Base-by-base conservation (phyloP, 345 rosid genomes). In the Luvunga scandens region DNA sequence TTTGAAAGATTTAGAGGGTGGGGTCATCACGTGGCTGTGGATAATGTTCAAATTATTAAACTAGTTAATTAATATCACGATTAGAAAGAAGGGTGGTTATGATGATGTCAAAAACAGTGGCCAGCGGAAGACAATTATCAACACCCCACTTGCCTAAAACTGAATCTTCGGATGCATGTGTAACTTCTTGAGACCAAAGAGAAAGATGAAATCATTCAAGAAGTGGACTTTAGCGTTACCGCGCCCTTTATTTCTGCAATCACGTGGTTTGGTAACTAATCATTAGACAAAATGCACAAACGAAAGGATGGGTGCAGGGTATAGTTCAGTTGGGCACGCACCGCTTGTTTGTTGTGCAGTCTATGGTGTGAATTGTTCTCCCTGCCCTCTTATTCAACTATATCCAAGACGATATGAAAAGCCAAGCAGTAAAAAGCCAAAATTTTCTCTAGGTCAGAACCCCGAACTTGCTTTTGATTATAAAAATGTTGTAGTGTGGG, bases 181-280 rank as follows among this genome's bases (percentile, higher is more conserved):
- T 6, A 61, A 73, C 71, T 79, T 71, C 71, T 79, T 71, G 78
- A 80, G 74, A 79, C 50, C 12, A 73, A 63, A 42, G 21, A 14
- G 36, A 19, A 48, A 63, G 22, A 45, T 21, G 62, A 34, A 81
- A 81, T 85, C 69, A 78, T 81, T 81, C 9, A 21, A 48, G 69
- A 50, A 71, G 59, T 42, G 33, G 85, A 79, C 82, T 50, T 71
- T 75, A 34, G 71, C 22, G 27, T 25, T 10, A 38, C 24, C 21
- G 8, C 7, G 56, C 55, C 74, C 57, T 75, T 77, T 48, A 38
- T 64, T 78, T 64, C 62, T 73, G 24, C 75, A 65, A 73, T 79
- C 84, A 81, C 83, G 68, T 84, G 84, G 77, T 85, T 79, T 56
- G 72, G 83, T 73, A 83, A 83, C 79, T 79, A 80, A 87, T 85